Base-by-base conservation (phyloP, 129 eudicot genomes). In the Silybum marianum region DNA sequence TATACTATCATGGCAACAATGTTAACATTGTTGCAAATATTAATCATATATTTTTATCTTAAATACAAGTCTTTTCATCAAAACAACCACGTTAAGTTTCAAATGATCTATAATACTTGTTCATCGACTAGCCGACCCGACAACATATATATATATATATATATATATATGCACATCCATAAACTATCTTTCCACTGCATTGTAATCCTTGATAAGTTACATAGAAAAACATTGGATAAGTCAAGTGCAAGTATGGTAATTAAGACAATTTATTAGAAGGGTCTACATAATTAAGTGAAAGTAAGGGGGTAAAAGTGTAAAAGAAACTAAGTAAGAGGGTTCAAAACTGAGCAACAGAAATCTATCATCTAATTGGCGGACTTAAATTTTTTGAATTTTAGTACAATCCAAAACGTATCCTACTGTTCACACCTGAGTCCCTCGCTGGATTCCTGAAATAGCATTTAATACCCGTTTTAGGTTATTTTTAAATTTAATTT, bases 341-440 rank as follows among this genome's bases (percentile, higher is more conserved):
- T 40, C 14, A 71, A 54, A 69, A 71, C 2, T 14, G 25, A 1
- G 6, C 48, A 71, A 51, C 38, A 71, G 25, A 58, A 46, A 74
- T 48, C 10, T 32, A 14, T 42, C 39, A 28, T 65, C 23, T 26
- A 22, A 34, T 72, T 58, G 78, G 71, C 72, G 77, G 83, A 69
- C 62, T 75, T 24, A 13, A 32, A 51, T 19, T 22, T 22, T 80
- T 80, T 54, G 70, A 80, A 80, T 71, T 70, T 72, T 70, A 19
- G 18, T 26, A 6, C 60, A 80, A 71, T 72, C 44, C 28, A 16
- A 58, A 36, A 6, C 36, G 62, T 60, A 80, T 62, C 84, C 51
- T 23, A 2, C 3, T 23, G 78, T 80, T 80, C 44, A 71, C 78
- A 80, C 84, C 19, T 70, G 32, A 30, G 26, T 48, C 25, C 58